Conservation (phyloP, 1,284 basidiomycete genomes). For the Marasmius oreades region DNA sequence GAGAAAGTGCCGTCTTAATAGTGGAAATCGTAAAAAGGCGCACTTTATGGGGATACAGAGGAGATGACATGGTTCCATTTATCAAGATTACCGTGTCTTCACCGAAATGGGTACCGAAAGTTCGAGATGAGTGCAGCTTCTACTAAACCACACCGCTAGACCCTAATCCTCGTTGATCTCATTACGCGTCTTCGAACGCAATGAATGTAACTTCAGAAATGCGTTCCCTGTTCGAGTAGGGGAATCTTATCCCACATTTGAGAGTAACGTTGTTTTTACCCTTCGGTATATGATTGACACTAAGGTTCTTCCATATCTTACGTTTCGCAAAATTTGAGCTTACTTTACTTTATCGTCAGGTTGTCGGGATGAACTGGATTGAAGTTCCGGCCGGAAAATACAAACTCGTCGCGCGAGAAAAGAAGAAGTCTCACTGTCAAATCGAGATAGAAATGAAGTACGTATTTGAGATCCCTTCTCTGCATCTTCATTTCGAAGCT, state of each 20-base stretch:
- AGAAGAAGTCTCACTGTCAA: slow-evolving; percentile 80
- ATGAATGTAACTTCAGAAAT: slow-evolving; percentile 67
- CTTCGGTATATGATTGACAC: slow-evolving; percentile 97
- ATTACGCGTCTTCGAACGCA: slow-evolving; percentile 83
- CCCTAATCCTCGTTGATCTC: slow-evolving; percentile 1
- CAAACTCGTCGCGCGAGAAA: slow-evolving; percentile 48
- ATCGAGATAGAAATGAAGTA: slow-evolving; percentile 81
- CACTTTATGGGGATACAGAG: slow-evolving; percentile 83
- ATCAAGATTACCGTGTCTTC: slow-evolving; percentile 78
- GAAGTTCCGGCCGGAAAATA: slow-evolving; percentile 85
- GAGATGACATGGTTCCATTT: slow-evolving; percentile 77
- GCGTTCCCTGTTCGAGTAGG: slow-evolving; percentile 51
- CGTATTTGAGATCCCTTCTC: slow-evolving; percentile 21
- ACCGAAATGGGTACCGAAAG: slow-evolving; percentile 76
- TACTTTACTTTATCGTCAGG: slow-evolving; percentile 42
- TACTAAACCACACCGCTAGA: neutral
- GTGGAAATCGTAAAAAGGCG: slow-evolving; percentile 67
- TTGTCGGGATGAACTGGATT: slow-evolving; percentile 98
- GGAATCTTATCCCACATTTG: slow-evolving; percentile 66
- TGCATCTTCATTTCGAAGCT: slow-evolving; percentile 8
- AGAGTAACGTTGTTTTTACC: slow-evolving; percentile 88
- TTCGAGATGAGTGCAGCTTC: slow-evolving; percentile 74
- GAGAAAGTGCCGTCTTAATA: slow-evolving; percentile 40
- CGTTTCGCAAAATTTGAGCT: slow-evolving; percentile 8
- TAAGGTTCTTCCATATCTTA: slow-evolving; percentile 48